Conservation (phyloP, 1,139 yeast species). For the Pichia sp. region DNA sequence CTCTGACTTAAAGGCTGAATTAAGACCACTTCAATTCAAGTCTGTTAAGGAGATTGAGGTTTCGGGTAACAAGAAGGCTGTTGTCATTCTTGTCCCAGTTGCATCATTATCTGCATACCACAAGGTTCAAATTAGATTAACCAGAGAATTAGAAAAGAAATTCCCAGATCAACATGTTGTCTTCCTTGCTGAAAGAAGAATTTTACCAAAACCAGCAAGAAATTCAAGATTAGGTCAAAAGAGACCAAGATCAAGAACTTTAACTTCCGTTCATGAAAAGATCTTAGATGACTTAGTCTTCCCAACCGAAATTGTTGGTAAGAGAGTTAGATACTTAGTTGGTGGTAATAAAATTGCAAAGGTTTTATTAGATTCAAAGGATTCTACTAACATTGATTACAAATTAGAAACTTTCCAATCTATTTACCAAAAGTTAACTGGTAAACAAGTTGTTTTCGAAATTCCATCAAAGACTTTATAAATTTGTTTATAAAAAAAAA, state of each 20-base stretch:
- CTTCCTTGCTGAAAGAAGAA: conserved; percentile 99
- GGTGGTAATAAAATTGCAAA: conserved; percentile 99
- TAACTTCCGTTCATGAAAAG: conserved; percentile 98
- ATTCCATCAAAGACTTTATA: conserved; percentile 77
- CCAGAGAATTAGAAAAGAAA: conserved; percentile 99
- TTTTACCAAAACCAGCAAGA: conserved; percentile 94
- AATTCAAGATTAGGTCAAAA: conserved; percentile 89
- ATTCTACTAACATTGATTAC: conserved; percentile 94
- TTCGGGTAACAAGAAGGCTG: conserved; percentile 97
- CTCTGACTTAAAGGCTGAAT: conserved; percentile 92
- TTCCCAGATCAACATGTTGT: conserved; percentile 99
- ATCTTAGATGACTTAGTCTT: conserved; percentile 97
- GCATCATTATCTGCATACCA: conserved; percentile 92
- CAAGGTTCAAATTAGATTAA: conserved; percentile 94
- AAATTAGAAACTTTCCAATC: conserved; percentile 99
- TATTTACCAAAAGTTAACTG: conserved; percentile 96
- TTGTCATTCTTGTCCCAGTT: conserved; percentile 96
- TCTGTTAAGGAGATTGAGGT: conserved; percentile 98
- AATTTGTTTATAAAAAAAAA: conserved; percentile 24
- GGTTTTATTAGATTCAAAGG: conserved; percentile 97
- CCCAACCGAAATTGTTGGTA: conserved; percentile 99
- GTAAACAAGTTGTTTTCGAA: conserved; percentile 99
- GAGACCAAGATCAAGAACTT: conserved; percentile 99
- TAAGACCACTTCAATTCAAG: conserved; percentile 98
- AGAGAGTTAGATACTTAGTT: conserved; percentile 98